Evolutionary conservation across 2,329 filamentous ascomycete species (phyloP), one percentile per base, ranked within the genome.

Genomic region (Monilinia polystroma): DNA sequence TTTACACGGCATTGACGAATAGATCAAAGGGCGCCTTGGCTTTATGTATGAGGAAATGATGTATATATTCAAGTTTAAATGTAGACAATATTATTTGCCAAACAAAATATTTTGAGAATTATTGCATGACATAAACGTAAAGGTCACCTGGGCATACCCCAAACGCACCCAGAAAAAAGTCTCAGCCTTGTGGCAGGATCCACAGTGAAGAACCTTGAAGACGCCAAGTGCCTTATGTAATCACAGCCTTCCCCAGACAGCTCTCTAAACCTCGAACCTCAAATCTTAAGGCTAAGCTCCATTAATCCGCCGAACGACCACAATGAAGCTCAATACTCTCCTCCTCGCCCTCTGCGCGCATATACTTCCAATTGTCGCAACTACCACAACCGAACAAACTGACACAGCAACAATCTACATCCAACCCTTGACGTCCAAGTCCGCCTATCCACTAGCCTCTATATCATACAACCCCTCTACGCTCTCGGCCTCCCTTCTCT

Each of bases 371-470:
- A 79, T 78, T 68, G 72, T 71, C 49, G 79, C 80, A 32, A 23
- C 7, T 35, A 35, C 26, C 67, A 72, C 78, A 53, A 78, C 79
- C 58, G 74, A 76, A 53, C 80, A 80, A 68, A 83, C 69, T 51
- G 72, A 73, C 55, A 71, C 65, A 49, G 70, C 71, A 51, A 72
- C 69, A 14, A 69, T 76, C 63, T 75, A 71, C 63, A 74, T 77
- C n/a, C 74, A 76, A 70, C 64, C 72, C 8, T 63, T 76, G 8
- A 60, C 60, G 29, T 47, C 68, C 11, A 49, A 69, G 16, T 65
- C 63, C 84, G 83, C 79, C 64, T 75, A 73, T 56, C 77, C 78
- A n/a, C 83, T 89, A 67, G 86, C 85, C 70, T 82, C 85, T 69
- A 77, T 89, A 68, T 77, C 80, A 68, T 88, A 85, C 80, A 81